Conservation (phyloP, 805 yeast species). For the Teunomyces tritomae region DNA sequence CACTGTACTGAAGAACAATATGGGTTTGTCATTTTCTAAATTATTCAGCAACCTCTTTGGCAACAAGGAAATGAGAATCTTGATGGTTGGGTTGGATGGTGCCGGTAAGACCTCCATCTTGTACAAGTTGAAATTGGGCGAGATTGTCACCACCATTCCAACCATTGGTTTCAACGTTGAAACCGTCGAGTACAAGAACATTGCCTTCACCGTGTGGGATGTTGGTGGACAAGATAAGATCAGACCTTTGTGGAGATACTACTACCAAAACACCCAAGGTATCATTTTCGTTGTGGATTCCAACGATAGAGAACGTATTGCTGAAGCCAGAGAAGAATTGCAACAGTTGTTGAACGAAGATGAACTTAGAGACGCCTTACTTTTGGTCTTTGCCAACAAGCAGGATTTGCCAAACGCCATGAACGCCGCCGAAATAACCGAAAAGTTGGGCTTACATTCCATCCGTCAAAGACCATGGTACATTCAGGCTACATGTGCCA, state of each 20-base stretch:
- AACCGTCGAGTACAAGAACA: conserved; percentile 43
- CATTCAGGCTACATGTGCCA: conserved; percentile 98
- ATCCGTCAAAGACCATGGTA: conserved; percentile 99
- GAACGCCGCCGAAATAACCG: conserved; percentile 45
- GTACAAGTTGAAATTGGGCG: conserved; percentile 43
- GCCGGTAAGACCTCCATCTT: conserved; percentile 44
- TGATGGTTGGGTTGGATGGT: conserved; percentile 45
- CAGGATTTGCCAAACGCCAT: conserved; percentile 45
- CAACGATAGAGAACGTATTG: conserved; percentile 43
- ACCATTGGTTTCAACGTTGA: conserved; percentile 45
- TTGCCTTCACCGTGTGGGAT: conserved; percentile 44
- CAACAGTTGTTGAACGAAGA: conserved; percentile 45
- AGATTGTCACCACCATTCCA: conserved; percentile 42
- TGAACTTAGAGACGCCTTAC: conserved; percentile 41
- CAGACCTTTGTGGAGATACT: conserved; percentile 45
- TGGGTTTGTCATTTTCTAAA: conserved; percentile 42
- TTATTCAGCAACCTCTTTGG: conserved; percentile 41
- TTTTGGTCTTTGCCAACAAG: conserved; percentile 41
- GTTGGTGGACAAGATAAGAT: conserved; percentile 46
- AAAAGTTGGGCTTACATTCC: conserved; percentile 56
- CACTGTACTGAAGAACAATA: conserved; percentile 10
- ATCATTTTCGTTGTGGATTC: conserved; percentile 43
- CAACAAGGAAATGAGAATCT: conserved; percentile 42
- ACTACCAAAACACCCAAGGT: conserved; percentile 44
- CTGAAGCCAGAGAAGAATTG: conserved; percentile 43